phyloP scores from a whole-genome alignment of 352 stramenopile species.

The Globisporangium yorkense region DNA sequence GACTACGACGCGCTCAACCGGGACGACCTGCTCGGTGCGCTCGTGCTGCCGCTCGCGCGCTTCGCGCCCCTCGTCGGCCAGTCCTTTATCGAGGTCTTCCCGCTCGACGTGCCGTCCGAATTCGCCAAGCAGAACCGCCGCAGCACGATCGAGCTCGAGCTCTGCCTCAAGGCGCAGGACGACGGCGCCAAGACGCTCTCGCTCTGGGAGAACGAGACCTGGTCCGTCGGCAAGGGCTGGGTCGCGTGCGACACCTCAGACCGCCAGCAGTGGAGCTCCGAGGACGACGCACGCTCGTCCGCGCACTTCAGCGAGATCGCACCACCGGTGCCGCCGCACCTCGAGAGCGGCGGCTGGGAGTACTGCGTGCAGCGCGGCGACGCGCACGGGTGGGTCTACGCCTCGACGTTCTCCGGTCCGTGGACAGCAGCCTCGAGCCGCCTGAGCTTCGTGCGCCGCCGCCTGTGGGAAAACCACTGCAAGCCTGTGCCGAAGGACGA shows the following conservation, averaged over 20 bases:
- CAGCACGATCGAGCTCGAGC: constrained; percentile 50
- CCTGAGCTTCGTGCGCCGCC: constrained; percentile 56
- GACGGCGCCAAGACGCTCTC: constrained; percentile 32
- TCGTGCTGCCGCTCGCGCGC: constrained; percentile 45
- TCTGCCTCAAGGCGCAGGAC: constrained; percentile 32
- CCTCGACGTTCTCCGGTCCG: constrained; percentile 48
- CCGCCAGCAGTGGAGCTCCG: constrained; percentile 45
- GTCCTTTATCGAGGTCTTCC: constrained; percentile 42
- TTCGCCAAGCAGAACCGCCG: constrained; percentile 37
- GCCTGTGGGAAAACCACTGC: constrained; percentile 70
- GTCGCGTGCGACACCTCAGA: constrained; percentile 34
- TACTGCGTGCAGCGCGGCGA: constrained; percentile 46
- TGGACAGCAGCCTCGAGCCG: constrained; percentile 46
- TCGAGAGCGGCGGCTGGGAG: constrained; percentile 43
- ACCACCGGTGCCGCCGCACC: constrained; percentile 26
- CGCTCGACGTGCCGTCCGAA: constrained; percentile 33
- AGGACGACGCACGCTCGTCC: constrained; percentile 42
- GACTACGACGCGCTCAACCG: constrained; percentile 61
- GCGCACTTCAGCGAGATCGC: constrained; percentile 38
- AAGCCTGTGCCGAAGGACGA: constrained; percentile 9
- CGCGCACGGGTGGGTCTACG: constrained; percentile 59
- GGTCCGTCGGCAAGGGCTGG: constrained; percentile 42
- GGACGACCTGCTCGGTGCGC: constrained; percentile 55
- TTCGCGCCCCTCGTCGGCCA: constrained; percentile 36
- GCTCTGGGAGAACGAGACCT: constrained; percentile 69